Conservation (phyloP, 2,329 filamentous ascomycete species). For the Zymoseptoria tritici region DNA sequence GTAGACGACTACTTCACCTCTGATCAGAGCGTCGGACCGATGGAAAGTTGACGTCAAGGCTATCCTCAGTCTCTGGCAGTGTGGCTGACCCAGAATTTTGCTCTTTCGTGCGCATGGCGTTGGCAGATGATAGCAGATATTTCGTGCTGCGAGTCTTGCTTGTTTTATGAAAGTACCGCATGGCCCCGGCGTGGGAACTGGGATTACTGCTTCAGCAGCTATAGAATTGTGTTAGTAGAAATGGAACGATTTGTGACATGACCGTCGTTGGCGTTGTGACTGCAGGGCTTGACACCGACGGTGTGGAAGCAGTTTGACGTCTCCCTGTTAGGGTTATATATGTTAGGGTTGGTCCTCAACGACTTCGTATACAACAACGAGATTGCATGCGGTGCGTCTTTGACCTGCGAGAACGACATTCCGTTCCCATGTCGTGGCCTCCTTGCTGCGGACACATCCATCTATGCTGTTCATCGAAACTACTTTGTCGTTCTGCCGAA, state of each 20-base stretch:
- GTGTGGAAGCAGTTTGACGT: neutral
- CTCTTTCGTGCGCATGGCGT: neutral
- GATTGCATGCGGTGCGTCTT: too few species aligned
- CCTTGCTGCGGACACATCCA: too few species aligned
- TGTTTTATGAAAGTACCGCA: neutral
- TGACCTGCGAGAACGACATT: too few species aligned
- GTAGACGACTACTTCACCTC: conserved; percentile 29
- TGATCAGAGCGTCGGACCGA: neutral
- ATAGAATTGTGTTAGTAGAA: neutral
- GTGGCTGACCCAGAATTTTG: neutral
- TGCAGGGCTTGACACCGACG: neutral
- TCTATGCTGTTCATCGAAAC: too few species aligned
- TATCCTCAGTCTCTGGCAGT: neutral
- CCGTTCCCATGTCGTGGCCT: too few species aligned
- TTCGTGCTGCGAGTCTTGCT: neutral
- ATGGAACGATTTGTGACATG: neutral
- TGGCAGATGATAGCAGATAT: neutral
- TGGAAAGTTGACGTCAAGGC: neutral
- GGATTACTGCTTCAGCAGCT: neutral
- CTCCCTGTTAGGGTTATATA: neutral
- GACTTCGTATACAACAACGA: too few species aligned
- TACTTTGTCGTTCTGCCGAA: too few species aligned
- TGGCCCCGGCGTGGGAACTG: neutral
- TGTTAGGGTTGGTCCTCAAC: too few species aligned
- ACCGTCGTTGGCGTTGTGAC: neutral